Percentiles rank a stretch among this genome's conserved stretches.
Evolutionary conservation across 2,329 filamentous ascomycete species (phyloP).

Genomic region (Akanthomyces dipterigenus): DNA sequence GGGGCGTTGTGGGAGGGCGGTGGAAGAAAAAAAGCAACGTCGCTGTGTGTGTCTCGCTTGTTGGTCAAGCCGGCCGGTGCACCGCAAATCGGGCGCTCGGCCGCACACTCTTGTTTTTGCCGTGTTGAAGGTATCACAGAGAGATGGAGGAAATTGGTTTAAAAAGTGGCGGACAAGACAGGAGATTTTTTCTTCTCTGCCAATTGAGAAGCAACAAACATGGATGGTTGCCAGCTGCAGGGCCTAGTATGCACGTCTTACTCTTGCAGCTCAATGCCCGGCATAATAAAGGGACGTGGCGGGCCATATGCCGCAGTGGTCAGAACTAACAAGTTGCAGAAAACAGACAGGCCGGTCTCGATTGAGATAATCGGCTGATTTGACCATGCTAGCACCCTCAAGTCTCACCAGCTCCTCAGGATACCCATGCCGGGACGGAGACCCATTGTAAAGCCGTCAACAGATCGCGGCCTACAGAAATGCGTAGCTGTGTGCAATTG

Average conservation of each 20-base stretch:
- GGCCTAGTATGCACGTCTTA: background rate
- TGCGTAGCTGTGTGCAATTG: background rate
- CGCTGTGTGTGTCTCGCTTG: background rate
- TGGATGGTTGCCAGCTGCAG: background rate
- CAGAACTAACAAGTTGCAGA: background rate
- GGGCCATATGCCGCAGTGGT: background rate
- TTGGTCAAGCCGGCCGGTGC: background rate
- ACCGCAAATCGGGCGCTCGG: background rate
- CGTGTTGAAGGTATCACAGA: no score
- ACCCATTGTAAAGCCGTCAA: background rate
- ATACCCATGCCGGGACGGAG: background rate
- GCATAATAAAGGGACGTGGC: background rate
- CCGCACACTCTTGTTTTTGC: background rate
- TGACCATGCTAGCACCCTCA: background rate
- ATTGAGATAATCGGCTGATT: background rate
- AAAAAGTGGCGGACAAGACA: background rate
- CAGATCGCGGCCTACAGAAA: background rate
- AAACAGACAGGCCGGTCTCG: background rate
- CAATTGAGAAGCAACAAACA: background rate
- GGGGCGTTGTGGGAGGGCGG: no score
- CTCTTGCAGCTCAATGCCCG: background rate
- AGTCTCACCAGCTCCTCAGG: background rate
- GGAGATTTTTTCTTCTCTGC: background rate
- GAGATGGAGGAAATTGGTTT: background rate
- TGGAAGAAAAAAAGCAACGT: slow-evolving; percentile 1